Evolutionary conservation across 176 grass and related monocot genomes (phyloP).

Genomic region (Aegilops sharonensis): DNA sequence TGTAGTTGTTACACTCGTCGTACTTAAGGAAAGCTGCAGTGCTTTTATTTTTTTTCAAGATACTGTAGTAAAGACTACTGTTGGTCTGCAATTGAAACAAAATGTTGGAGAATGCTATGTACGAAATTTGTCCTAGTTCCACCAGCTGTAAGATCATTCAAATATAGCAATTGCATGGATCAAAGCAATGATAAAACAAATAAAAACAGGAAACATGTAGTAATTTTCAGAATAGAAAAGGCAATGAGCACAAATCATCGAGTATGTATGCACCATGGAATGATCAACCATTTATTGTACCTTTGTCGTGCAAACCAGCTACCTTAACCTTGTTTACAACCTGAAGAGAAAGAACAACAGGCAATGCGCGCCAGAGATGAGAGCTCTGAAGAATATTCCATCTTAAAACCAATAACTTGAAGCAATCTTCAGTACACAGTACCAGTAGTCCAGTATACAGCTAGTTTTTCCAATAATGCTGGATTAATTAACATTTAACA

Average conservation of each 20-base stretch:
- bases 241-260: background rate
- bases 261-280: background rate
- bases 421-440: background rate
- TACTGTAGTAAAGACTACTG: background rate
- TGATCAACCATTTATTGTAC: constrained; percentile 23
- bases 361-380: background rate
- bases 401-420: background rate
- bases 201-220: background rate
- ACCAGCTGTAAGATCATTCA: background rate
- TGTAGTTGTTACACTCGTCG: background rate
- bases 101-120: background rate
- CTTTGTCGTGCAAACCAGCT: constrained; percentile 94
- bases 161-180: background rate
- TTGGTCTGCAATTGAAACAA: constrained; percentile 17
- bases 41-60: background rate
- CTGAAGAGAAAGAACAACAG: constrained; percentile 44
- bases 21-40: background rate
- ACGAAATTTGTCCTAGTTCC: background rate
- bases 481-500: background rate
- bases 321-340: constrained; percentile 73
- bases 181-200: background rate
- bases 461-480: background rate
- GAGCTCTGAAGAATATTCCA: background rate
- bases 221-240: background rate
- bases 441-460: background rate